Percentiles rank a stretch among this genome's conserved stretches.
phyloP scores from a whole-genome alignment of 2,329 filamentous ascomycete species.

The Talaromyces sp. region DNA sequence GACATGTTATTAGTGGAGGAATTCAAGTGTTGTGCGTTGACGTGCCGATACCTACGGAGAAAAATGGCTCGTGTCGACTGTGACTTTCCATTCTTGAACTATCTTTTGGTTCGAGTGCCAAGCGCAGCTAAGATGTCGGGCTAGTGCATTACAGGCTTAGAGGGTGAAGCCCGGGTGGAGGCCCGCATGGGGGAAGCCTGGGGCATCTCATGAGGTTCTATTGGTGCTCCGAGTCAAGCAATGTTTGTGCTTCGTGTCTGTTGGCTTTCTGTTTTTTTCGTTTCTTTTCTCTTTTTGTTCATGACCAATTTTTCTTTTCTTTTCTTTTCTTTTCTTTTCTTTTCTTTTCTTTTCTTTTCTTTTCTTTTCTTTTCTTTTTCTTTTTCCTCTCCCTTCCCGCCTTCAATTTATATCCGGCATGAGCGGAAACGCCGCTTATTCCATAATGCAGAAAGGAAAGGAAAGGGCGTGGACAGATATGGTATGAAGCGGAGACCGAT shows the following conservation, averaged over 20 bases:
- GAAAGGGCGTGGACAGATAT: not conserved
- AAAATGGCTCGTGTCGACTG: not conserved
- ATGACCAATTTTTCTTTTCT: not conserved
- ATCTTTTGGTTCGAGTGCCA: slow-evolving; percentile 8
- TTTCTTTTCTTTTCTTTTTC: not conserved
- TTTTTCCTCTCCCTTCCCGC: not conserved
- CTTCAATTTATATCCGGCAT: not conserved
- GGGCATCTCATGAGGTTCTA: slow-evolving; percentile 3
- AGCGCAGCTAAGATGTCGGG: slow-evolving; percentile 10
- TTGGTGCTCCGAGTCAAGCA: slow-evolving; percentile 10
- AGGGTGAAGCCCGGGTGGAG: slow-evolving; percentile 21
- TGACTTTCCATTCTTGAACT: slow-evolving; percentile 3
- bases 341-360: not conserved
- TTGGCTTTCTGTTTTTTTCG: not conserved
- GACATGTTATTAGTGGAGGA: not conserved
- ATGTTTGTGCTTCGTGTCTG: not conserved
- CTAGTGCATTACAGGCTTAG: slow-evolving; percentile 17
- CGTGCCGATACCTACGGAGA: not conserved
- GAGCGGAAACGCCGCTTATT: not conserved
- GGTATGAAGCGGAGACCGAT: not conserved
- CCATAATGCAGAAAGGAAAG: not conserved
- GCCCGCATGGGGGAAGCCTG: slow-evolving; percentile 18
- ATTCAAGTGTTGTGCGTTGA: slow-evolving; percentile 8
- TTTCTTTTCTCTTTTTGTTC: not conserved
- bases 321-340: not conserved